A percentile compares a stretch with the other conserved stretches of the same genome.
Evolutionary conservation across 306 rosid genomes (phyloP).

Genomic region (Vigna angularis): DNA sequence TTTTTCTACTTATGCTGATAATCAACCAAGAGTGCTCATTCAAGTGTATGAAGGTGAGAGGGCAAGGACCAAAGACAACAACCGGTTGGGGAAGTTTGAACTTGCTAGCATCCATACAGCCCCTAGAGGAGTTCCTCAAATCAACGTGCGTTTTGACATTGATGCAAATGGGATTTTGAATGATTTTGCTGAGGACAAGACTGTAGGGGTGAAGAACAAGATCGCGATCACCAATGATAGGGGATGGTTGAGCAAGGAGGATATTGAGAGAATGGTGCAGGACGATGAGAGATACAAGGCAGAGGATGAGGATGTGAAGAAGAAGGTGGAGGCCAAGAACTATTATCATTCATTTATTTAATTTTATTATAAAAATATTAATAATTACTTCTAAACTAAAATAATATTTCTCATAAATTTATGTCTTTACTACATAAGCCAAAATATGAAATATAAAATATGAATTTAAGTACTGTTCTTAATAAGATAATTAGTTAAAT

Average conservation of each 20-base stretch:
- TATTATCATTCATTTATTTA: no score
- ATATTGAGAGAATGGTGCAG: slow-evolving; percentile 58
- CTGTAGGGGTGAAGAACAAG: slow-evolving; percentile 66
- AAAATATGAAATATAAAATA: no score
- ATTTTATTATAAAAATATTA: no score
- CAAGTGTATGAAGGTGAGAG: slow-evolving; percentile 66
- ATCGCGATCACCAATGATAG: slow-evolving; percentile 56
- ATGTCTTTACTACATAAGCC: no score
- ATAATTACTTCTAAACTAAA: no score
- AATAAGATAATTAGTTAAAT: no score
- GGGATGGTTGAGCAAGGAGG: slow-evolving; percentile 57
- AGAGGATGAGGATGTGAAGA: slow-evolving; percentile 62
- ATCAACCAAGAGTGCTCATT: slow-evolving; percentile 57
- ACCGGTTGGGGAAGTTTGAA: slow-evolving; percentile 57
- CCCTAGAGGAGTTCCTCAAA: slow-evolving; percentile 61
- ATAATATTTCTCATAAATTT: no score
- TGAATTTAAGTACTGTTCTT: no score
- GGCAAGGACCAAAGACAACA: slow-evolving; percentile 59
- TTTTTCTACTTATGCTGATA: slow-evolving; percentile 56
- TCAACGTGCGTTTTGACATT: slow-evolving; percentile 61
- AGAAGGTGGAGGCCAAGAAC: slow-evolving; percentile 58
- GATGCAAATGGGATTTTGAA: slow-evolving; percentile 58
- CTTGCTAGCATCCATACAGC: slow-evolving; percentile 58
- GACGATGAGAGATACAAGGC: slow-evolving; percentile 55
- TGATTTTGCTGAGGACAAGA: slow-evolving; percentile 56